Conservation (phyloP, 352 stramenopile genomes). For the Plasmopara viticola region DNA sequence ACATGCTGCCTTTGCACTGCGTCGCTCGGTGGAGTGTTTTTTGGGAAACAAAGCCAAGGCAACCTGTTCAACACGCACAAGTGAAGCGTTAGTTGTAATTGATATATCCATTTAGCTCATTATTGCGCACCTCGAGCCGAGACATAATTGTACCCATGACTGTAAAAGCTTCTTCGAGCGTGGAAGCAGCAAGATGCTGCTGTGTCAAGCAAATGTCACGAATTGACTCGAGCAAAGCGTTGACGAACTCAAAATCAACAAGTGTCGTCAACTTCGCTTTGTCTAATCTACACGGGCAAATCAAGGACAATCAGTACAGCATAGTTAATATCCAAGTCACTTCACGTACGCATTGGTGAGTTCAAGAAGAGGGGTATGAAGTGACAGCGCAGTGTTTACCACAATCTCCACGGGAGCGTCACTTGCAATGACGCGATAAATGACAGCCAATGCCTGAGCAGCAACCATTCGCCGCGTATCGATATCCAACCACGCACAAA, state of each 20-base stretch:
- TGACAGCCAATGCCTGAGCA: slow-evolving; percentile 28
- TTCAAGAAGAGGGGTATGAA: slow-evolving; percentile 22
- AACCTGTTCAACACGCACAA: slow-evolving; percentile 8
- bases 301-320: neutral
- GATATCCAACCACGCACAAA: slow-evolving; percentile 37
- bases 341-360: slow-evolving; percentile 28
- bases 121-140: slow-evolving; percentile 41
- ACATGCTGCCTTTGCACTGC: slow-evolving; percentile 43
- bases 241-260: slow-evolving; percentile 54
- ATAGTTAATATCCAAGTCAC: neutral
- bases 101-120: neutral
- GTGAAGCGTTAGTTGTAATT: neutral
- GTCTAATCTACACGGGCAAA: slow-evolving; percentile 28
- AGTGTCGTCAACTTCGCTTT: slow-evolving; percentile 25
- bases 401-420: slow-evolving; percentile 9
- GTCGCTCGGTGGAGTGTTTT: slow-evolving; percentile 30
- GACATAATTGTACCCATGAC: slow-evolving; percentile 44
- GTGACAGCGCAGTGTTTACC: slow-evolving; percentile 17
- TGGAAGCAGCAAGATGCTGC: slow-evolving; percentile 18
- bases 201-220: slow-evolving; percentile 45
- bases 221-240: slow-evolving; percentile 43
- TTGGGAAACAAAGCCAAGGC: slow-evolving; percentile 21
- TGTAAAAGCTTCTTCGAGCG: slow-evolving; percentile 31
- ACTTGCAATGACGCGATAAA: slow-evolving; percentile 31
- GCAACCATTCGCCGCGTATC: slow-evolving; percentile 25